A percentile compares a stretch with the other conserved stretches of the same genome.
Evolutionary conservation across 176 grass and related monocot genomes (phyloP).

Genomic region (Sorghum bicolor): DNA sequence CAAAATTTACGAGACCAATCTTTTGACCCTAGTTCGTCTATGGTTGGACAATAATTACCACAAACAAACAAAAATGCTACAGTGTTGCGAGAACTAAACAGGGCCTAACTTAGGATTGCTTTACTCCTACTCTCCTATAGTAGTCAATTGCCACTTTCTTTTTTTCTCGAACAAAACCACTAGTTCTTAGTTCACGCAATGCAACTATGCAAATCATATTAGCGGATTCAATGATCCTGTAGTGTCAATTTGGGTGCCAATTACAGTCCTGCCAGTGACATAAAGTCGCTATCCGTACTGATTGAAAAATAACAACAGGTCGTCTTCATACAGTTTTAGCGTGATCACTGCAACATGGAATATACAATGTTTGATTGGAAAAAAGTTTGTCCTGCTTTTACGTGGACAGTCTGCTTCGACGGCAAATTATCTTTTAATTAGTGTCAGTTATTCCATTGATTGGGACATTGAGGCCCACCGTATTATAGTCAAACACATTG

Average conservation of each 20-base stretch:
- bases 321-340: not conserved
- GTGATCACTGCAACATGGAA: not conserved
- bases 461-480: not conserved
- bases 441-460: constrained; percentile 5
- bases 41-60: too few species aligned
- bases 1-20: too few species aligned
- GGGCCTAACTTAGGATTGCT: not conserved
- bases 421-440: constrained; percentile 5
- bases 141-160: not conserved
- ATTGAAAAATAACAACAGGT: not conserved
- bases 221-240: not conserved
- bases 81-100: too few species aligned
- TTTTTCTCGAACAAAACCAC: not conserved
- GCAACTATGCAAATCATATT: not conserved
- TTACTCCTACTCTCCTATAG: not conserved
- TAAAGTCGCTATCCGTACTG: not conserved
- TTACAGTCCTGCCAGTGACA: not conserved
- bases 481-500: constrained; percentile 25
- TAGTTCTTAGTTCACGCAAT: not conserved
- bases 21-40: too few species aligned
- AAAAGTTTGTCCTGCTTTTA: not conserved
- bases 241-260: not conserved
- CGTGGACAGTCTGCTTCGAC: not conserved
- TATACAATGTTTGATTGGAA: not conserved
- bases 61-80: too few species aligned